Conservation (phyloP, 768 basidiomycete species). For the Pholiota molesta region DNA sequence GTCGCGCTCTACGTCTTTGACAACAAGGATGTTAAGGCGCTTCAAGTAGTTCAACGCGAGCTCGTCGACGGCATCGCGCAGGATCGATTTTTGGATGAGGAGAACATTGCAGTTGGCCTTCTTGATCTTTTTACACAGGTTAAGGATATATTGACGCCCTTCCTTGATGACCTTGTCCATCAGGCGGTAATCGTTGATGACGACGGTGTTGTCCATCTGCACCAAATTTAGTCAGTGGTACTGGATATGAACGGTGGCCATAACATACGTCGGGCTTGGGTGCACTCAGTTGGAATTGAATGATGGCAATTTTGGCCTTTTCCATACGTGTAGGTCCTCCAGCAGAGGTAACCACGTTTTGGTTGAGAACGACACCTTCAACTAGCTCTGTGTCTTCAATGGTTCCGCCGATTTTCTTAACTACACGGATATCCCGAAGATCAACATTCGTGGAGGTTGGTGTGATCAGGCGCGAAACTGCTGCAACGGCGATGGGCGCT, state of each 20-base stretch:
- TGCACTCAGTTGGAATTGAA: conserved; percentile 97
- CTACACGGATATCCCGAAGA: conserved; percentile 92
- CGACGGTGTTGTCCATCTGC: conserved; percentile 99
- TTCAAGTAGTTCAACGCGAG: conserved; percentile 97
- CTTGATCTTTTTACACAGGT: conserved; percentile 99
- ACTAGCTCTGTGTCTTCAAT: conserved; percentile 98
- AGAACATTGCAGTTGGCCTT: conserved; percentile 99
- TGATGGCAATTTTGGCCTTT: conserved; percentile 97
- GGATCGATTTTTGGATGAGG: conserved; percentile 98
- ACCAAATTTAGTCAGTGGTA: conserved; percentile 16
- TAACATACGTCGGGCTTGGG: conserved; percentile 93
- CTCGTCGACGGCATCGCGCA: conserved; percentile 99
- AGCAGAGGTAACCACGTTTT: conserved; percentile 87
- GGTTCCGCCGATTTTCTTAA: conserved; percentile 98
- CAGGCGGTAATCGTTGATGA: conserved; percentile 98
- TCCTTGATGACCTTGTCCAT: conserved; percentile 99
- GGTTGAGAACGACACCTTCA: conserved; percentile 96
- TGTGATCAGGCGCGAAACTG: conserved; percentile 89
- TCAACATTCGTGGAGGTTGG: conserved; percentile 94
- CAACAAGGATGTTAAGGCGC: conserved; percentile 92
- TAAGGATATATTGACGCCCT: conserved; percentile 95
- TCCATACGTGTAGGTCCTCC: conserved; percentile 95
- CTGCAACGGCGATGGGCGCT: conserved; percentile 98
- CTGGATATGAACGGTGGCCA: not conserved
- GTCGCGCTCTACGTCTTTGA: conserved; percentile 98